A percentile compares a stretch with the other conserved stretches of the same genome.
These are phyloP conservation scores for Sporothrix protearum DNA, from an alignment of 2,329 filamentous ascomycete genomes.

Conservation along the genomic window DNA sequence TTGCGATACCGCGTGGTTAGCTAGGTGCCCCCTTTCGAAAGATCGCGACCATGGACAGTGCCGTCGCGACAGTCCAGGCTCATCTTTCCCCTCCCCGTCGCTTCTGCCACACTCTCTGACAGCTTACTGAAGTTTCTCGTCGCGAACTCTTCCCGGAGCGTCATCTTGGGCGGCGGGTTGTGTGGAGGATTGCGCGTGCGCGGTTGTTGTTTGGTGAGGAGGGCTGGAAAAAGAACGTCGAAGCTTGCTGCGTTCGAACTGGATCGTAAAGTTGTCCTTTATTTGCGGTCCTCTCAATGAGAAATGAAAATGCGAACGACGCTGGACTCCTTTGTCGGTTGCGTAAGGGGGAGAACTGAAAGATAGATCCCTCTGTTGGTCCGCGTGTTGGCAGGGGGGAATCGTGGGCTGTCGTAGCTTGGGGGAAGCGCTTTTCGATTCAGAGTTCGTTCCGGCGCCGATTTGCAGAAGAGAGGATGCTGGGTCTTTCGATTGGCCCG, in stretches of 20 bases:
- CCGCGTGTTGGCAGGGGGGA: conserved; percentile 8
- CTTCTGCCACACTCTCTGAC: conserved; percentile 13
- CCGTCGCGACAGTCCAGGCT: neutral
- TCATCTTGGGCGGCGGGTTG: conserved; percentile 31
- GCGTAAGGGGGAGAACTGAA: neutral
- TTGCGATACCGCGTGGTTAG: conserved; percentile 25
- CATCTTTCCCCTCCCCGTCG: neutral
- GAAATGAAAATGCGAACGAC: too few relatives aligned
- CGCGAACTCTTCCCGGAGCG: conserved; percentile 67
- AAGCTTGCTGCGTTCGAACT: neutral
- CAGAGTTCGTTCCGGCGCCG: neutral
- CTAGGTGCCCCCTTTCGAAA: neutral
- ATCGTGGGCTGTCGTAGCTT: neutral
- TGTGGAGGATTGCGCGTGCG: conserved; percentile 1
- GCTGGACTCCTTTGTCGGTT: neutral
- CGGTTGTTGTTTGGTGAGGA: neutral
- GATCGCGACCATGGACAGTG: neutral
- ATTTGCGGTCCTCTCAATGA: too few relatives aligned
- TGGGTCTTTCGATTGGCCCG: neutral
- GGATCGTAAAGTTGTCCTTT: conserved; percentile 2
- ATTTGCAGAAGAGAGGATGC: neutral
- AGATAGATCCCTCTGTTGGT: neutral
- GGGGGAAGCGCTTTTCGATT: neutral
- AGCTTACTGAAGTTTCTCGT: conserved; percentile 67
- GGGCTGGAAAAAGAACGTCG: neutral